Conservation (phyloP, 495 filamentous ascomycete species). For the Thozetella sp. region DNA sequence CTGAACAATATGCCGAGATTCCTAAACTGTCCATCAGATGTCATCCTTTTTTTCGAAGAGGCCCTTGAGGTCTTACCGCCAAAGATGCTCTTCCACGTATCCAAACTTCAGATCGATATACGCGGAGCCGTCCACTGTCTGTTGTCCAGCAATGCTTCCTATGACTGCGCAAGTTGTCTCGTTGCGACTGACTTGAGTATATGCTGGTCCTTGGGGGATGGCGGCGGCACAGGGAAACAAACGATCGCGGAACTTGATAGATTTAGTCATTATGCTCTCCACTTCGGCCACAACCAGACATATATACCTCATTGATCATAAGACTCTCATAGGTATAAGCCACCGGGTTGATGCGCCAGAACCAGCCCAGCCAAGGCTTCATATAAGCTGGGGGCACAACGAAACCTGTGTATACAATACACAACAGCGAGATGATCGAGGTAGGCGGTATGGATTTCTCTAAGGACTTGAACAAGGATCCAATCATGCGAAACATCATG, state of each 20-base stretch:
- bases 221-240: constrained; percentile 1
- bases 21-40: constrained; percentile 17
- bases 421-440: constrained; percentile 65
- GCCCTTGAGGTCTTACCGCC: constrained; percentile 37
- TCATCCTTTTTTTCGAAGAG: not conserved
- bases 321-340: constrained; percentile 72
- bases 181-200: not conserved
- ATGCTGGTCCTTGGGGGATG: constrained; percentile 1
- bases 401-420: constrained; percentile 81
- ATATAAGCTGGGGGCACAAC: constrained; percentile 70
- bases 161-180: constrained; percentile 37
- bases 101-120: constrained; percentile 59
- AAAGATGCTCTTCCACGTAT: constrained; percentile 64
- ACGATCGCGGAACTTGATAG: constrained; percentile 7
- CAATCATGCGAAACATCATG: constrained; percentile 69
- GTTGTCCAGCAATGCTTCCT: constrained; percentile 46
- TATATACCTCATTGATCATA: constrained; percentile 63
- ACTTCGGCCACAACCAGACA: not conserved
- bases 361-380: constrained; percentile 80
- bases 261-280: not conserved
- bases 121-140: constrained; percentile 51
- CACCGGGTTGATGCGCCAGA: constrained; percentile 77
- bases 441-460: constrained; percentile 71
- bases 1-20: constrained; percentile 70
- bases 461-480: constrained; percentile 63